Conservation (phyloP, 441 rosid genomes). For the Erodium texanum region DNA sequence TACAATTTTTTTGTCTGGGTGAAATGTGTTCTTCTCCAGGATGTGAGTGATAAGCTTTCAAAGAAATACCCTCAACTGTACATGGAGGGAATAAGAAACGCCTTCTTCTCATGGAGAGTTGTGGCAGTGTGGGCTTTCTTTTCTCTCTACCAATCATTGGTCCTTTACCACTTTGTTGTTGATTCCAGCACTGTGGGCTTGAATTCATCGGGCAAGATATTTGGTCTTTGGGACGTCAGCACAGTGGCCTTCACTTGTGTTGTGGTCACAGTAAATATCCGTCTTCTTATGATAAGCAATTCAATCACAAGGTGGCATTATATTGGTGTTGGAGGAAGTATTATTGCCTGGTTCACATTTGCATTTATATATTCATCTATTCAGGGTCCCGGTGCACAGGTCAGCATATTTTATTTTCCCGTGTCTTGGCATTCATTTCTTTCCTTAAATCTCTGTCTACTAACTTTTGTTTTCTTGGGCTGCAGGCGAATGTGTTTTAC, state of each 20-base stretch:
- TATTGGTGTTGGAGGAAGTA: constrained; percentile 88
- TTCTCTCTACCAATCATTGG: constrained; percentile 81
- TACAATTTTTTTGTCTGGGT: not conserved
- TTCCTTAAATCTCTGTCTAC: constrained; percentile 4
- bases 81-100: constrained; percentile 80
- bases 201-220: constrained; percentile 73
- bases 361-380: constrained; percentile 66
- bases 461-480: constrained; percentile 15
- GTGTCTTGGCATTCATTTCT: too few species aligned
- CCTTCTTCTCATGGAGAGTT: constrained; percentile 86
- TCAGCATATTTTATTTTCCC: constrained; percentile 29
- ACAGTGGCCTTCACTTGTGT: constrained; percentile 96
- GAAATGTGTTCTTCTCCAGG: constrained; percentile 31
- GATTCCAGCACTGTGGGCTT: constrained; percentile 47
- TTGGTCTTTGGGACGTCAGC: constrained; percentile 98
- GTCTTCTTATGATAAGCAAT: constrained; percentile 93
- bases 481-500: constrained; percentile 74
- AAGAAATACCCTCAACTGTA: constrained; percentile 90
- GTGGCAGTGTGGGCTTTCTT: constrained; percentile 83
- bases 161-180: constrained; percentile 63
- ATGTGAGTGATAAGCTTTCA: constrained; percentile 90
- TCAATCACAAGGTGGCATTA: constrained; percentile 91
- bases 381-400: constrained; percentile 52
- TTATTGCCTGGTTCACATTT: constrained; percentile 81
- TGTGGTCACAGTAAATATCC: constrained; percentile 83